These are phyloP conservation scores for Cyclaneusma minus DNA, from an alignment of 2,329 filamentous ascomycete species.

Conservation along the genomic window DNA sequence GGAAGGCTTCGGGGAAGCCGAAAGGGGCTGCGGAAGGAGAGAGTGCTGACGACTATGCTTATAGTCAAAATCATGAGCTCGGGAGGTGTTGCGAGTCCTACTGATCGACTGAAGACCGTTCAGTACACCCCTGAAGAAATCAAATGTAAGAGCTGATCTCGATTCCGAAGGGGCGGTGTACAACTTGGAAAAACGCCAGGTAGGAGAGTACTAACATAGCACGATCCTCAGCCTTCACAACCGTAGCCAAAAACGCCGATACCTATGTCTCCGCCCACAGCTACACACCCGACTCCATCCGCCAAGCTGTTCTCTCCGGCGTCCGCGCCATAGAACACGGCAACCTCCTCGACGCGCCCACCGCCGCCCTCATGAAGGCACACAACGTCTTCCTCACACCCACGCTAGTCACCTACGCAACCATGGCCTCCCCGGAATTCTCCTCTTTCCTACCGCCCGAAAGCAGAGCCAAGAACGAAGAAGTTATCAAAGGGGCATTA, in stretches of 20 bases:
- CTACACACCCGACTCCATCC: constrained; percentile 37
- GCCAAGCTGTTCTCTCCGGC: constrained; percentile 37
- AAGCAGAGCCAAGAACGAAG: constrained; percentile 31
- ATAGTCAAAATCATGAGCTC: constrained; percentile 47
- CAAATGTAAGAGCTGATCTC: too few relatives aligned
- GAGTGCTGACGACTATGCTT: too few relatives aligned
- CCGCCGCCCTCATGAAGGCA: constrained; percentile 32
- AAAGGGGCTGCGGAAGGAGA: too few relatives aligned
- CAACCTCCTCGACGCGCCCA: constrained; percentile 41
- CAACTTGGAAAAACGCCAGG: too few relatives aligned
- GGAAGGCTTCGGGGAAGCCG: too few relatives aligned
- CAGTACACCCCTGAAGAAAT: constrained; percentile 44
- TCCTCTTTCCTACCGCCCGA: constrained; percentile 26
- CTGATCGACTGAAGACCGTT: constrained; percentile 33
- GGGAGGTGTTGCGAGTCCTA: constrained; percentile 40
- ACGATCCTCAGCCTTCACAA: constrained; percentile 35
- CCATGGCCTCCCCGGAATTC: constrained; percentile 29
- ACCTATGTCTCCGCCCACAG: constrained; percentile 42
- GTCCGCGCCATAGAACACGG: constrained; percentile 43
- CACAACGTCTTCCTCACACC: constrained; percentile 34
- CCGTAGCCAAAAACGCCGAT: constrained; percentile 29
- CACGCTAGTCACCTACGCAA: constrained; percentile 34
- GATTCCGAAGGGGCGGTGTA: too few relatives aligned
- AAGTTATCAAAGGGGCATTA: constrained; percentile 31
- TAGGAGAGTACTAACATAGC: too few relatives aligned